A percentile compares a stretch with the other conserved stretches of the same genome.
phyloP scores from a whole-genome alignment of 2,329 filamentous ascomycete genomes.

The Zymoseptoria ardabiliae region DNA sequence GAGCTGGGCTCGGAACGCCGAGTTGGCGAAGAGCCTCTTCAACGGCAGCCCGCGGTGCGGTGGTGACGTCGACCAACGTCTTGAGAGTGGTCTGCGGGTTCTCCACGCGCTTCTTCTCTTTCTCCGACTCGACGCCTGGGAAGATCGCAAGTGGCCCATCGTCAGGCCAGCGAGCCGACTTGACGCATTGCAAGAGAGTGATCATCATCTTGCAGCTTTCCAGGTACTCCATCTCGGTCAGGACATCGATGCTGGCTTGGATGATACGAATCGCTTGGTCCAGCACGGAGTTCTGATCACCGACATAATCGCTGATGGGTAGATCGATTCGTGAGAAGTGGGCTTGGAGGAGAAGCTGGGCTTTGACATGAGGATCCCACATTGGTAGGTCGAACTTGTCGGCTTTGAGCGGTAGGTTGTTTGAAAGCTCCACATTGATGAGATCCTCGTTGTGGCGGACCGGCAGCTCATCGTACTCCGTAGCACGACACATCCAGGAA shows the following conservation, averaged over 20 bases:
- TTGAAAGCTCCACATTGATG: constrained; percentile 84
- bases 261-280: constrained; percentile 97
- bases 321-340: constrained; percentile 90
- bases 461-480: constrained; percentile 94
- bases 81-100: constrained; percentile 29
- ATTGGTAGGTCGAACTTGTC: constrained; percentile 67
- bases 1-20: constrained; percentile 40
- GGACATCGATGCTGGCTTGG: constrained; percentile 87
- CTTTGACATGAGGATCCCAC: constrained; percentile 98
- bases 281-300: constrained; percentile 79
- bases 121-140: constrained; percentile 55
- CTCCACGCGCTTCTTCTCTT: constrained; percentile 36
- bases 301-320: constrained; percentile 94
- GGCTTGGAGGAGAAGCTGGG: constrained; percentile 86
- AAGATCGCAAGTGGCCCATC: constrained; percentile 74
- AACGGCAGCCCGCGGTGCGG: constrained; percentile 26
- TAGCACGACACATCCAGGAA: constrained; percentile 86
- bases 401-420: constrained; percentile 65
- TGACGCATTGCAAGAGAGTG: constrained; percentile 79
- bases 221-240: constrained; percentile 79
- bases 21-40: constrained; percentile 42
- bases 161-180: constrained; percentile 82
- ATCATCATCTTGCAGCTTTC: constrained; percentile 77
- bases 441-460: constrained; percentile 98
- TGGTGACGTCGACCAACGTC: constrained; percentile 35